phyloP scores from a whole-genome alignment of 768 basidiomycete species.

The Lentinula raphanica region DNA sequence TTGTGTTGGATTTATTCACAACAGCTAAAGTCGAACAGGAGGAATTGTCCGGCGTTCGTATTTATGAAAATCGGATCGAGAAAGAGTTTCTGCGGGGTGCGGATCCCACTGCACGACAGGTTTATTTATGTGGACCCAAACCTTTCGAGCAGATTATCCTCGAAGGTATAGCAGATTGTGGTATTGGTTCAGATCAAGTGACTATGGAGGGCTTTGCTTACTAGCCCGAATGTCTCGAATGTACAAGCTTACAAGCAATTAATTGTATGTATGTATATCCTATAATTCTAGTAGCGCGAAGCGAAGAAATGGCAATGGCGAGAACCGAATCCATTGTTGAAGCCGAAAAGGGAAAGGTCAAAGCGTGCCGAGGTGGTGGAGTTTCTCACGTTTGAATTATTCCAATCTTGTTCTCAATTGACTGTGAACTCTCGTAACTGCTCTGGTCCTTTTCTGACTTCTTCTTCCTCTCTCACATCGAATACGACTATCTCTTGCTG shows the following conservation, averaged over 20 bases:
- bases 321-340: no score
- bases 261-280: no score
- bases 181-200: constrained; percentile 28
- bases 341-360: background rate
- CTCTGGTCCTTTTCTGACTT: background rate
- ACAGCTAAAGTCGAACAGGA: background rate
- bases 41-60: constrained; percentile 6
- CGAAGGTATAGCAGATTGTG: constrained; percentile 27
- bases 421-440: background rate
- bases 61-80: constrained; percentile 20
- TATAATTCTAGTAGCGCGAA: no score
- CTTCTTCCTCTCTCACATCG: background rate
- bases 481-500: background rate
- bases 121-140: constrained; percentile 48
- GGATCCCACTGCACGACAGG: constrained; percentile 18
- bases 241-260: no score
- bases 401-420: background rate
- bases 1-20: constrained; percentile 1
- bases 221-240: constrained; percentile 18
- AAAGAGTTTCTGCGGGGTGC: constrained; percentile 10
- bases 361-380: background rate
- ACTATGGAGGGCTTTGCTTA: constrained; percentile 40
- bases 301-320: no score
- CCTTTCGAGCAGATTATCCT: constrained; percentile 37
- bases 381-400: background rate